Evolutionary conservation across 768 basidiomycete species (phyloP), one percentile per base, ranked within the genome.

Genomic region (Boletus vinaceobasis): DNA sequence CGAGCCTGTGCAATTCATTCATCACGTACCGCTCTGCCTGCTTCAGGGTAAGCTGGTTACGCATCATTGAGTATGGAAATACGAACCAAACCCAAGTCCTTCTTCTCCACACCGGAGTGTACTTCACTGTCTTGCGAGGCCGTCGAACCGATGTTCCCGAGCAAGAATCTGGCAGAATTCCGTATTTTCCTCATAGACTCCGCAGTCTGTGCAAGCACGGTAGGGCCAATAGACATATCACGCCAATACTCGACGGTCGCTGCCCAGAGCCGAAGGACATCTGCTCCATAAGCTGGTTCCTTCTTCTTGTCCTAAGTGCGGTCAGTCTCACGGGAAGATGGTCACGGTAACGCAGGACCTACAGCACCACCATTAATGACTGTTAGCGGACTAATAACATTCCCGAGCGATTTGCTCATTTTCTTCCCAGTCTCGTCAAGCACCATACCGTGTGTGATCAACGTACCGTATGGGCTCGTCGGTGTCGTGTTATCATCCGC

Each of bases 331-430:
- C n/a, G 7, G 10, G 37, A 26, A 43, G 17, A 38, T 1, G 15
- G 17, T n/a, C 5, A 31, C 8, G 19, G 50, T 9, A 27, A 49
- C 5, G 15, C 13, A 59, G 32, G 32, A 71, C 79, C 13, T 59
- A 94, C 93, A 73, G 80, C 71, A 19, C 87, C 87, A 21, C 93
- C 96, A 53, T 85, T 67, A 27, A 97, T 82, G 53, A 98, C 77
- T 0, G 82, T 82, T 75, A 90, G 74, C 0, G 96, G 96, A 62
- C 87, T 91, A 46, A 95, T 71, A 26, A 97, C 85, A 64, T 99
- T 99, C 0, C 96, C 96, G 9, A 90, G 69, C 1, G 90, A 93
- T 75, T 99, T 99, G 82, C 95, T 98, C 96, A 99, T 99, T 74
- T 93, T 84, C 74, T 86, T 85, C 3, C 93, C 94, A 13, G 79